These are phyloP conservation scores for Thraustochytrium sp. DNA, from an alignment of 352 stramenopile species.

Conservation along the genomic window DNA sequence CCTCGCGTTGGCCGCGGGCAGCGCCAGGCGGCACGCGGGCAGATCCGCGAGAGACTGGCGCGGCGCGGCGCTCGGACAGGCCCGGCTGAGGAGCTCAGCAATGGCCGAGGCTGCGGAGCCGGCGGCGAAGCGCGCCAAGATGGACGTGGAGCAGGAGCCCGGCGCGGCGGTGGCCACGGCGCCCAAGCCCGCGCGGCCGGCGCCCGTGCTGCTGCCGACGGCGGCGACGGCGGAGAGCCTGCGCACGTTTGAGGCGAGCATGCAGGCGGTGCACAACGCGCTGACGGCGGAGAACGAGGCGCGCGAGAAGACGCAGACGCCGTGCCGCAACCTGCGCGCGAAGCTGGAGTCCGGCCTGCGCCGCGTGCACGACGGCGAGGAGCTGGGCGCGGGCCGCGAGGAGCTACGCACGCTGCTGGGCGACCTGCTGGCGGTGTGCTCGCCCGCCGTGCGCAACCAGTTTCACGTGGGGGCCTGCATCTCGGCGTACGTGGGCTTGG, in stretches of 20 bases:
- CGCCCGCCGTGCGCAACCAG: background rate
- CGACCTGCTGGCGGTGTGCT: background rate
- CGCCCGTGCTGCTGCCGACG: background rate
- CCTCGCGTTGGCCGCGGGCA: background rate
- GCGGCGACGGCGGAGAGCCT: background rate
- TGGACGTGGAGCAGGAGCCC: background rate
- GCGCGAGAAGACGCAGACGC: background rate
- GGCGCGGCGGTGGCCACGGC: background rate
- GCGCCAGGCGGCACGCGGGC: too few relatives aligned
- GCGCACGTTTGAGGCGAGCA: background rate
- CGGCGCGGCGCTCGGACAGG: too few relatives aligned
- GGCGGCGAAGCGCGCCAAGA: background rate
- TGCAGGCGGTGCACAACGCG: background rate
- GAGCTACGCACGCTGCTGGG: background rate
- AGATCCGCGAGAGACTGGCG: too few relatives aligned
- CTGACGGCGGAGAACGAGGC: background rate
- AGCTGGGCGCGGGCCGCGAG: background rate
- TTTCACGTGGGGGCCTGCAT: background rate
- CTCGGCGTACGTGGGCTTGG: conserved; percentile 5
- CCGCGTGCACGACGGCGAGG: background rate
- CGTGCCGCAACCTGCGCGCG: background rate
- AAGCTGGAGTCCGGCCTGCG: background rate
- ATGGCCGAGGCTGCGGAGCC: background rate
- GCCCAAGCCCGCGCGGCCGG: background rate
- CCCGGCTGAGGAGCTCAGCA: too few relatives aligned